Conservation (phyloP, 2,329 filamentous ascomycete species). For the Monilinia fructigena region DNA sequence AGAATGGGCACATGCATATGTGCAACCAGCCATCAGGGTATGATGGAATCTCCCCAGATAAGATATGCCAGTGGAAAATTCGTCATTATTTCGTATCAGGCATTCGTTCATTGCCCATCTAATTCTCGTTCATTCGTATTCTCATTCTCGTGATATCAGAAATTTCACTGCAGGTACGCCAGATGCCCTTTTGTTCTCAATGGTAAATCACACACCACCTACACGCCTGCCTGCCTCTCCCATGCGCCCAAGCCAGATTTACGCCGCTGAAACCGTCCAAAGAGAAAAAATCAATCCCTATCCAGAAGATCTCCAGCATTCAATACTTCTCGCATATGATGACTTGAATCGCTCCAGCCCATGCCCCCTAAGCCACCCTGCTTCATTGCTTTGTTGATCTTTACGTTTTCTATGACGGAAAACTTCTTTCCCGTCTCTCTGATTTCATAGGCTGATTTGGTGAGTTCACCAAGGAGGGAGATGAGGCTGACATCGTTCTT, state of each 20-base stretch:
- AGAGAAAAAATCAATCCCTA: not conserved
- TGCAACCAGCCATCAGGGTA: not conserved
- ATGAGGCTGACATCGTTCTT: conserved; percentile 81
- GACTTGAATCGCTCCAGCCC: conserved; percentile 3
- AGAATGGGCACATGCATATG: not conserved
- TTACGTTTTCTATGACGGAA: conserved; percentile 48
- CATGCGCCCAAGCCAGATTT: conserved; percentile 16
- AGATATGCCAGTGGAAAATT: not conserved
- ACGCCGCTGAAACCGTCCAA: not conserved
- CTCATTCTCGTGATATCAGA: conserved; percentile 20
- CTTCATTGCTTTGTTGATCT: conserved; percentile 16
- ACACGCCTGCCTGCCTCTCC: conserved; percentile 7
- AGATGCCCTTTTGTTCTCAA: conserved; percentile 4
- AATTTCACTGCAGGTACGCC: conserved; percentile 13
- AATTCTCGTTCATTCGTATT: conserved; percentile 19
- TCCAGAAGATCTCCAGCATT: conserved; percentile 26
- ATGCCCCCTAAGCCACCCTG: conserved; percentile 13
- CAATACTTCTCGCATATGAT: conserved; percentile 24
- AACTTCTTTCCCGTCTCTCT: conserved; percentile 77
- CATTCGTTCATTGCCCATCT: conserved; percentile 14
- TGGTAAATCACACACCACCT: conserved; percentile 8
- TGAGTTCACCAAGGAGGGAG: conserved; percentile 70
- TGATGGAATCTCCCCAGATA: not conserved
- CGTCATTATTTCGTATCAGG: not conserved
- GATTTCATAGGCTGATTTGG: conserved; percentile 68